Conservation (phyloP, 345 rosid genomes). For the Pelargonium nanum region DNA sequence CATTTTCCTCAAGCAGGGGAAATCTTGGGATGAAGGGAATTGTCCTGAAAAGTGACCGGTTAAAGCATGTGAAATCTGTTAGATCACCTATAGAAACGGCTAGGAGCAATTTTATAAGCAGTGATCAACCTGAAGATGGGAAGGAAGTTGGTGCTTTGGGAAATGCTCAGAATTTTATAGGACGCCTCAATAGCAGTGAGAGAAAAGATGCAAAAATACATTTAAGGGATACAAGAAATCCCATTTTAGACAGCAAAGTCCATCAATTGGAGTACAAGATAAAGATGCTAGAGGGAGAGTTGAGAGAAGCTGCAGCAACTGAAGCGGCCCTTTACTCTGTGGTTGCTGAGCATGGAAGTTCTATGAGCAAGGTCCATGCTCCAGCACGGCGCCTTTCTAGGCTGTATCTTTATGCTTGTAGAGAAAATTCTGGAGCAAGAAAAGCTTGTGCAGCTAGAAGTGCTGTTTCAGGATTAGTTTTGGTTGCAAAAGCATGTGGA, state of each 20-base stretch:
- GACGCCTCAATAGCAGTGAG: slow-evolving; percentile 20
- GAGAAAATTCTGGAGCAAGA: slow-evolving; percentile 33
- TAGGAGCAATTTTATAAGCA: slow-evolving; percentile 21
- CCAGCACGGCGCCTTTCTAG: slow-evolving; percentile 92
- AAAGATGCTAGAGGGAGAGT: slow-evolving; percentile 73
- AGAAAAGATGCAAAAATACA: slow-evolving; percentile 42
- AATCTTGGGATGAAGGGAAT: slow-evolving; percentile 21
- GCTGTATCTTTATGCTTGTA: slow-evolving; percentile 61
- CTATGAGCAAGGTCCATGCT: slow-evolving; percentile 77
- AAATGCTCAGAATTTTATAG: slow-evolving; percentile 17
- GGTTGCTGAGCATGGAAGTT: slow-evolving; percentile 88
- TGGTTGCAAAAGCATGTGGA: slow-evolving; percentile 88
- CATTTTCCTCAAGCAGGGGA: slow-evolving; percentile 15
- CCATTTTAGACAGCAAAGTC: slow-evolving; percentile 41
- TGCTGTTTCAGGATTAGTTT: slow-evolving; percentile 65
- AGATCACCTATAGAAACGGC: slow-evolving; percentile 42
- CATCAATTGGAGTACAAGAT: slow-evolving; percentile 57
- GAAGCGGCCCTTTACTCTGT: slow-evolving; percentile 81
- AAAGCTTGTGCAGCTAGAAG: slow-evolving; percentile 72
- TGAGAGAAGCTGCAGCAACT: slow-evolving; percentile 77
- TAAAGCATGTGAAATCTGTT: slow-evolving; percentile 52
- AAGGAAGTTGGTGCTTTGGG: slow-evolving; percentile 18
- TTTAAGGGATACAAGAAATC: slow-evolving; percentile 30
- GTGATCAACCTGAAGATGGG: slow-evolving; percentile 19
- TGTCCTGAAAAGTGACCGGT: slow-evolving; percentile 32